Evolutionary conservation across 176 grass and related monocot species (phyloP), one percentile per base, ranked within the genome.

Genomic region (Aegilops longissima): DNA sequence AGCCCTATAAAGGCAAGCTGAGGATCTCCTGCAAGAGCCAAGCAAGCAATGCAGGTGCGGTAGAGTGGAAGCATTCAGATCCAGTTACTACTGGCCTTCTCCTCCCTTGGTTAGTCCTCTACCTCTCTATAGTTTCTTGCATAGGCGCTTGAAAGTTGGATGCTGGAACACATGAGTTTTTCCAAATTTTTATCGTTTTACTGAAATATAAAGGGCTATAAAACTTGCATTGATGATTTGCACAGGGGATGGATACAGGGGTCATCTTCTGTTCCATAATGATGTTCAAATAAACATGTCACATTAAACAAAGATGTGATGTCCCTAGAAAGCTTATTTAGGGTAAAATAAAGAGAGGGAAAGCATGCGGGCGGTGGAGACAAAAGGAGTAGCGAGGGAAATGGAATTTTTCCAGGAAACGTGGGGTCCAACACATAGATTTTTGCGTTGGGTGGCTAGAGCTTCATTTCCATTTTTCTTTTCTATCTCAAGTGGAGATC

Each of bases 11-110:
- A 73, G 10, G 21, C 1, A 44, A 73, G 70, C 21, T 73, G 70
- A 44, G 70, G 11, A 44, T 23, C 70, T 59, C 56, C 56, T 59
- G 56, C 6, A 21, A 44, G 70, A 44, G 38, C 70, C 38, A 73
- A 73, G 70, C 70, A 73, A 73, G 38, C 70, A 44, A 73, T 42
- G 20, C 70, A 73, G 38, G 70, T 73, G 36, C 3, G 10, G 38
- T 24, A 73, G 21, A 73, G 69, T 40, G 35, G 34, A 72, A 24
- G 70, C 70, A 73, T 73, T 73, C 38, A 73, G 21, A 73, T 73
- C 38, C 70, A 44, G 70, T 4, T 73, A 25, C 70, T 25, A n/a
- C 18, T 24, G 44, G 44, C 3, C 20, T 73, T 9, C 38, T 73
- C 38, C 70, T 73, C 70, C 11, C 70, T 25, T 23, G 23, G 21